Percentiles rank a stretch among this genome's conserved stretches.
Evolutionary conservation across 208 protist genomes (phyloP).

Genomic region (Vickermania spadyakhi): DNA sequence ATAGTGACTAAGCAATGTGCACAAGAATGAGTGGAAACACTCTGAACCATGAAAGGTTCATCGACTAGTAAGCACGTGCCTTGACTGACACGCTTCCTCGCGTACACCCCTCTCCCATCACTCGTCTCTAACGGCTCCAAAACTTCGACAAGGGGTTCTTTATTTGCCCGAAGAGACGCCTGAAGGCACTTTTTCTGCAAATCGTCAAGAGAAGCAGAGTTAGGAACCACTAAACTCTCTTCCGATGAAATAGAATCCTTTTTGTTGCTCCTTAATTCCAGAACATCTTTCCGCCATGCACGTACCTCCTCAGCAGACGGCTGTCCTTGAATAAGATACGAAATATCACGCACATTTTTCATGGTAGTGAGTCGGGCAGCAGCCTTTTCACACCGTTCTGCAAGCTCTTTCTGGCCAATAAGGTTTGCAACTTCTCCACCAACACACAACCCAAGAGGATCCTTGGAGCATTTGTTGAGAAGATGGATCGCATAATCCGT

Average conservation of each 20-base stretch:
- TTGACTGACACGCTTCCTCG: constrained; percentile 22
- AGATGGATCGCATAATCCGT: constrained; percentile 77
- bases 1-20: constrained; percentile 64
- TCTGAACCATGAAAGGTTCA: constrained; percentile 46
- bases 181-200: background rate
- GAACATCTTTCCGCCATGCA: background rate
- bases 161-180: background rate
- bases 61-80: constrained; percentile 46
- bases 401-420: constrained; percentile 41
- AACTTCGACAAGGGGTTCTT: constrained; percentile 32
- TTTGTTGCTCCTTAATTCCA: too few species aligned
- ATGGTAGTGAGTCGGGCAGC: constrained; percentile 28
- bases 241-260: background rate
- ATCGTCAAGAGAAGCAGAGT: background rate
- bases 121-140: constrained; percentile 37
- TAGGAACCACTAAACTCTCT: background rate
- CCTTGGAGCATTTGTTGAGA: constrained; percentile 47
- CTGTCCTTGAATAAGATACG: constrained; percentile 3
- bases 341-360: constrained; percentile 11
- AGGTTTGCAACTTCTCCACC: constrained; percentile 38
- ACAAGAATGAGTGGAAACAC: constrained; percentile 32
- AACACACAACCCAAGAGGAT: constrained; percentile 43
- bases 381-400: constrained; percentile 42
- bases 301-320: background rate
- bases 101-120: constrained; percentile 70